phyloP scores from a whole-genome alignment of 202 grass and related monocot species.

The Hordeum pubiflorum region DNA sequence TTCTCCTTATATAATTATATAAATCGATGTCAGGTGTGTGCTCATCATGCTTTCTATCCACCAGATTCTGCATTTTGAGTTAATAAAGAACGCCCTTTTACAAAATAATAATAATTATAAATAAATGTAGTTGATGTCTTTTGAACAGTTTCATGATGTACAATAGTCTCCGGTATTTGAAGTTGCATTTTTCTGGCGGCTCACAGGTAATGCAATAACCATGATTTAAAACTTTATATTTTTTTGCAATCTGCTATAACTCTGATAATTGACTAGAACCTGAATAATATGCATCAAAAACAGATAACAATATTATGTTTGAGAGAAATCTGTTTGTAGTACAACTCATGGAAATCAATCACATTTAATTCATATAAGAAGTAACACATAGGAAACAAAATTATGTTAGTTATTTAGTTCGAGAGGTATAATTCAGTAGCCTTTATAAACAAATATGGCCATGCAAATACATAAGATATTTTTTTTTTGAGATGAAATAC shows the following conservation, averaged over 20 bases:
- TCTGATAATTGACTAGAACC: conserved; percentile 11
- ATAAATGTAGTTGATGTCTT: neutral
- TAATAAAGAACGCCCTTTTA: neutral
- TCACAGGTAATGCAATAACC: neutral
- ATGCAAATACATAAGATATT: neutral
- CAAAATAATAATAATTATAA: neutral
- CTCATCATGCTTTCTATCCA: neutral
- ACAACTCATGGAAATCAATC: conserved; percentile 16
- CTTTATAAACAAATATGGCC: neutral
- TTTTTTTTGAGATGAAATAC: neutral
- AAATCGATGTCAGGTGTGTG: neutral
- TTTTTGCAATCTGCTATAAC: neutral
- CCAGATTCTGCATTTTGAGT: neutral
- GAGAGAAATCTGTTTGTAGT: neutral
- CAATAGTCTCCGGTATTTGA: neutral
- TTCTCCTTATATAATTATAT: neutral
- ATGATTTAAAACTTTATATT: neutral
- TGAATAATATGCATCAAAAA: neutral
- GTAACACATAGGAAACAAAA: neutral
- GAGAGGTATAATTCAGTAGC: neutral
- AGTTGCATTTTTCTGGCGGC: neutral
- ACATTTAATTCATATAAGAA: neutral
- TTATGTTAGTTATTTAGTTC: neutral
- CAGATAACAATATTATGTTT: neutral
- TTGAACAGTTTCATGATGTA: neutral